A percentile compares a stretch with the other conserved stretches of the same genome.
Conservation (phyloP, 257 asterid genomes). For the Gentiana macrophylla region DNA sequence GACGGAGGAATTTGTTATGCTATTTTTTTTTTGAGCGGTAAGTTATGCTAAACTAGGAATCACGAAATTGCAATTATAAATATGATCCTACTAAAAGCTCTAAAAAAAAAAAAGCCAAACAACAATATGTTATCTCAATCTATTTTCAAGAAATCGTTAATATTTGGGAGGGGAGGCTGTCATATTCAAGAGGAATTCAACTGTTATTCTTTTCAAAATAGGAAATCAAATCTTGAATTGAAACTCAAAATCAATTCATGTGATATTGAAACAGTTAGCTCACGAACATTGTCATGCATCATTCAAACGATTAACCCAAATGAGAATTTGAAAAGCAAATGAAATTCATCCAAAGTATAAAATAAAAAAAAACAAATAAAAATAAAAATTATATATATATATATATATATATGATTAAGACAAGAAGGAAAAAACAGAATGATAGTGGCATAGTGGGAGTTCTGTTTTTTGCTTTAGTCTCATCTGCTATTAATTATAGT, state of each 20-base stretch:
- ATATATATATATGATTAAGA: no score
- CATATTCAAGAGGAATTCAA: background rate
- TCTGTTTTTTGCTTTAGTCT: conserved; percentile 20
- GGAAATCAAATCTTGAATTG: conserved; percentile 1
- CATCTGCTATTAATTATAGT: conserved; percentile 39
- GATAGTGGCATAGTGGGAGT: conserved; percentile 27
- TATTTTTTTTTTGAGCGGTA: no score
- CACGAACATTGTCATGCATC: conserved; percentile 48
- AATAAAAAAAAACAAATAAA: background rate
- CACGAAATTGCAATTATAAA: no score
- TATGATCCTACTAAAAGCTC: no score
- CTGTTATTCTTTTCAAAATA: no score
- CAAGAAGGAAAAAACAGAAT: conserved; percentile 10
- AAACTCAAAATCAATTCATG: conserved; percentile 10
- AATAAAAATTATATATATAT: background rate
- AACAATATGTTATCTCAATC: no score
- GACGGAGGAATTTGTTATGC: no score
- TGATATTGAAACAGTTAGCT: conserved; percentile 34
- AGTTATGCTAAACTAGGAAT: no score
- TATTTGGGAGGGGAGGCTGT: background rate
- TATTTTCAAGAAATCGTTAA: no score
- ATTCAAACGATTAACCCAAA: conserved; percentile 11
- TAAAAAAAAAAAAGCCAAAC: no score
- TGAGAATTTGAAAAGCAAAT: no score
- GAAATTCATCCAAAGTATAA: background rate